These are phyloP conservation scores for Poa pratensis DNA, from an alignment of 176 grass and related monocot species.

Conservation along the genomic window DNA sequence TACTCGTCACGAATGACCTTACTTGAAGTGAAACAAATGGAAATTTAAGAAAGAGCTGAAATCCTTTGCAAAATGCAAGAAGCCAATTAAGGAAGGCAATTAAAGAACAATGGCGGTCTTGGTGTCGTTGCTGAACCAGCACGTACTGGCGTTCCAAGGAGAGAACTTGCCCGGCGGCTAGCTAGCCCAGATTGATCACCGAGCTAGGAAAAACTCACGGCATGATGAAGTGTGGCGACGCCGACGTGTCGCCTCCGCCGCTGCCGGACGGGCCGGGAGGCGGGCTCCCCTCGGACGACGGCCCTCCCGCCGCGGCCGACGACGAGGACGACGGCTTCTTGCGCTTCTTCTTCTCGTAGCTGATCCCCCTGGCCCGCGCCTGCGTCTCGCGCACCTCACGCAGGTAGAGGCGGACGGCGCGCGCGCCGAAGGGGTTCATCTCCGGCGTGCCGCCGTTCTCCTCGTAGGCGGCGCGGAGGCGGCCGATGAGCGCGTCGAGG, in stretches of 20 bases:
- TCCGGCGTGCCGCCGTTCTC: slow-evolving; percentile 91
- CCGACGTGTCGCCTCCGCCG: slow-evolving; percentile 39
- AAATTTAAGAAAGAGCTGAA: slow-evolving; percentile 31
- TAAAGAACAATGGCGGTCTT: slow-evolving; percentile 32
- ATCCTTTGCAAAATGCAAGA: slow-evolving; percentile 56
- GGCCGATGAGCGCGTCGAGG: slow-evolving; percentile 88
- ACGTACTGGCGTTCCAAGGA: slow-evolving; percentile 35
- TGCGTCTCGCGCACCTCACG: slow-evolving; percentile 90
- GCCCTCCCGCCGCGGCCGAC: slow-evolving; percentile 40
- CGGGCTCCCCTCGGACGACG: slow-evolving; percentile 66
- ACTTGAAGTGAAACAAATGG: slow-evolving; percentile 49
- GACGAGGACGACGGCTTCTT: slow-evolving; percentile 59
- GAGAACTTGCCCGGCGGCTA: slow-evolving; percentile 8
- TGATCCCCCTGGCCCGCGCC: slow-evolving; percentile 80
- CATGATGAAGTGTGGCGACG: slow-evolving; percentile 64
- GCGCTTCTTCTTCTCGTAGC: slow-evolving; percentile 97
- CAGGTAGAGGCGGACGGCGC: slow-evolving; percentile 85
- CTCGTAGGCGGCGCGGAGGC: slow-evolving; percentile 90
- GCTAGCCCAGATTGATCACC: slow-evolving; percentile 41
- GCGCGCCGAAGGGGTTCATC: slow-evolving; percentile 88
- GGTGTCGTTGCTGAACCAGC: slow-evolving; percentile 17
- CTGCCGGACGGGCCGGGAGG: slow-evolving; percentile 43
- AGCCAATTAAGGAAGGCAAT: slow-evolving; percentile 12
- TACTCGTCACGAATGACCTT: slow-evolving; percentile 38
- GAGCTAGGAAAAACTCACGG: slow-evolving; percentile 47